These are phyloP conservation scores for Porcisia hertigi DNA, from an alignment of 208 protist species.

Conservation along the genomic window DNA sequence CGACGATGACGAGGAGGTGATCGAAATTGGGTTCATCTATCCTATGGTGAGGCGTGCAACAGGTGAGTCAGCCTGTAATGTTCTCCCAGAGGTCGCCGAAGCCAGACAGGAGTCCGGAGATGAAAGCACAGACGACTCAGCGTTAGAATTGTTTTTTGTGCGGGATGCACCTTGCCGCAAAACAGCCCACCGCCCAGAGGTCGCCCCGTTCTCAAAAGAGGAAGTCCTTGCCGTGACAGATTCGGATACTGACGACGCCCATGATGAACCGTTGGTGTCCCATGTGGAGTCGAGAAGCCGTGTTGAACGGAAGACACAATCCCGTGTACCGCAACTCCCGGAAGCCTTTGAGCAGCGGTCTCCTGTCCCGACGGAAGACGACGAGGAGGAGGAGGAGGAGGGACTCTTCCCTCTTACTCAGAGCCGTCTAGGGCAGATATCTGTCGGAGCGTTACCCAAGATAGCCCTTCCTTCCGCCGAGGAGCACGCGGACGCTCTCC, in stretches of 20 bases:
- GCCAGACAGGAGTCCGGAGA: neutral
- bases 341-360: neutral
- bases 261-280: neutral
- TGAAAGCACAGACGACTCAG: constrained; percentile 8
- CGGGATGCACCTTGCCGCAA: constrained; percentile 4
- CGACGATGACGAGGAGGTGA: constrained; percentile 11
- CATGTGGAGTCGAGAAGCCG: neutral
- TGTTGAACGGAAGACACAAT: neutral
- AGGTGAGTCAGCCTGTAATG: neutral
- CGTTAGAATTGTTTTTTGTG: constrained; percentile 5
- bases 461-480: neutral
- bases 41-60: constrained; percentile 11
- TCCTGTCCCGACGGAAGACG: neutral
- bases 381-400: constrained; percentile 9
- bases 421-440: neutral
- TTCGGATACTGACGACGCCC: neutral
- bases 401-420: neutral
- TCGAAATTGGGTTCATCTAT: constrained; percentile 20
- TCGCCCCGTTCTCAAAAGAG: neutral
- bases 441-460: neutral
- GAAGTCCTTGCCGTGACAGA: neutral
- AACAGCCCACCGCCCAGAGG: constrained; percentile 2
- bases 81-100: constrained; percentile 7
- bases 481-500: neutral
- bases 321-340: neutral